Percentiles rank a stretch among this genome's conserved stretches.
Conservation (phyloP, 495 filamentous ascomycete species). For the Penicillium alfredii region DNA sequence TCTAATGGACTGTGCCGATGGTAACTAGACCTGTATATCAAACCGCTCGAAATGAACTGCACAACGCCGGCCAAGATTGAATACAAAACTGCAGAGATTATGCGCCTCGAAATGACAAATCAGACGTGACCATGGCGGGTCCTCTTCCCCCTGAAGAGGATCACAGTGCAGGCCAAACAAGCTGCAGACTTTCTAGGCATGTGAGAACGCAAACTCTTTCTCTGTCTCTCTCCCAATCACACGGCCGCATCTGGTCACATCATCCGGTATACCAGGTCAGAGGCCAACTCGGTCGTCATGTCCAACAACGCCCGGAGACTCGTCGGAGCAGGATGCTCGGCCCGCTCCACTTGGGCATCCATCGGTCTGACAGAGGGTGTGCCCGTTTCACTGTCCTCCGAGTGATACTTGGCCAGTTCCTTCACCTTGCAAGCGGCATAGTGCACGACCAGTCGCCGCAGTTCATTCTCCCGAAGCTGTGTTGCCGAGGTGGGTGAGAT, state of each 20-base stretch:
- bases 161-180: too few species aligned
- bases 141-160: too few species aligned
- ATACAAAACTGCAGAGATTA: constrained; percentile 5
- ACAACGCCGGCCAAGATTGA: constrained; percentile 1
- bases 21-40: too few species aligned
- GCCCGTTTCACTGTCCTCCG: constrained; percentile 24
- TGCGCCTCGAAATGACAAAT: constrained; percentile 6
- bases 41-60: not conserved
- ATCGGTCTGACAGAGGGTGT: constrained; percentile 18
- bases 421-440: constrained; percentile 43
- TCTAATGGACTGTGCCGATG: too few species aligned
- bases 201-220: too few species aligned
- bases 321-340: constrained; percentile 18
- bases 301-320: constrained; percentile 36
- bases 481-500: constrained; percentile 38
- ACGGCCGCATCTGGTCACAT: constrained; percentile 19
- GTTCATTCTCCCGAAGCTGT: constrained; percentile 42
- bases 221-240: constrained; percentile 10
- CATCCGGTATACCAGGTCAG: constrained; percentile 45
- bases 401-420: constrained; percentile 35
- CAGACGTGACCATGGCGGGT: too few species aligned
- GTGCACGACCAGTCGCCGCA: constrained; percentile 38
- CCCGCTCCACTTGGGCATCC: constrained; percentile 14
- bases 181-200: too few species aligned
- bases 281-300: constrained; percentile 37